Base-by-base conservation (phyloP, 2,329 filamentous ascomycete species). In the Pseudogymnoascus verrucosus region DNA sequence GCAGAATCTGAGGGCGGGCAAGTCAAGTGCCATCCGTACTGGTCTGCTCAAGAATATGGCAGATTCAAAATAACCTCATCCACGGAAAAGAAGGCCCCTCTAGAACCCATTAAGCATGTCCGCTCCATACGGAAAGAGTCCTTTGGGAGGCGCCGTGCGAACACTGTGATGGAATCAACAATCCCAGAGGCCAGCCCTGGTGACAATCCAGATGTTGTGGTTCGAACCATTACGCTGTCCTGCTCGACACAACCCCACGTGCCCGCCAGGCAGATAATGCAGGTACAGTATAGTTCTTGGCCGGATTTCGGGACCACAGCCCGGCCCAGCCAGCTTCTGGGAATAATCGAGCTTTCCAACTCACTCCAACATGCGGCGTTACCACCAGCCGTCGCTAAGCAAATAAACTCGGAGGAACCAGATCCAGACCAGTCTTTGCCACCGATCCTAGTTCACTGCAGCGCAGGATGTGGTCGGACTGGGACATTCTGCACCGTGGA, bases 401-500 rank as follows among this genome's bases (percentile, higher is more conserved):
- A 60, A 73, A 78, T 1, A 82, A 81, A 75, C 14, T 78, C 81
- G 23, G 80, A 86, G 34, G 86, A 89, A 57, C 86, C 89, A 0
- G 85, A 88, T 67, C 73, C 78, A 1, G 77, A 80, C 23, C 72
- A 75, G 6, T 70, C 76, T 1, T 68, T 82, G 23, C 82, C 90
- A 31, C 93, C 93, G 6, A 86, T 97, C 69, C 75, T 99, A 21
- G 93, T 99, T 0, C 95, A 99, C 74, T 99, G 95, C 77, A 96
- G 91, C 62, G 95, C 95, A 3, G 95, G 95, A 0, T 99, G 95
- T 76, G 95, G 95, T 0, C 89, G 95, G 12, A 99, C 95, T 0
- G 95, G 95, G 3, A 93, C 95, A 0, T 99, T 98, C 73, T 98
- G 95, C 74, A 96, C 95, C 0, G 92, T 98, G 14, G 95, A 98